phyloP scores from a whole-genome alignment of 148 eudicot species.

The Dysphania ambrosioides region DNA sequence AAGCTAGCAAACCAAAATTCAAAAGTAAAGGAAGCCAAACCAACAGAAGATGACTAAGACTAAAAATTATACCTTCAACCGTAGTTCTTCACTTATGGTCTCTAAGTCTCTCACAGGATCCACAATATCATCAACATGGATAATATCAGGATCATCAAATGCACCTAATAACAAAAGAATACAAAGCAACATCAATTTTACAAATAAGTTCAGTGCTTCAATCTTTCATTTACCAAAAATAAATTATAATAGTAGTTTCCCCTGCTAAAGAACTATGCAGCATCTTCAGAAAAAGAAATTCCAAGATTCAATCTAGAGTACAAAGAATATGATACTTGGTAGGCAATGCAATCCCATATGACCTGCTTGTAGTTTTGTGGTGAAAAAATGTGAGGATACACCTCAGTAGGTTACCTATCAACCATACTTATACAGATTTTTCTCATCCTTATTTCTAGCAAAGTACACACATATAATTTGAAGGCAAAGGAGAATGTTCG shows the following conservation, averaged over 20 bases:
- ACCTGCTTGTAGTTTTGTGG: background rate
- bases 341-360: background rate
- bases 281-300: too few species aligned
- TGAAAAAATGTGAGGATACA: background rate
- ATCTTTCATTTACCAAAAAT: background rate
- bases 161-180: constrained; percentile 63
- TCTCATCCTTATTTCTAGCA: background rate
- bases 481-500: background rate
- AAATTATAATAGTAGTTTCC: too few species aligned
- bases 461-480: too few species aligned
- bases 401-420: background rate
- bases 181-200: background rate
- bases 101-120: constrained; percentile 98
- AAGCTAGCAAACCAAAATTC: background rate
- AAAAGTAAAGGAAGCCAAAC: constrained; percentile 6
- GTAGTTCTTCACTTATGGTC: constrained; percentile 71
- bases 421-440: too few species aligned
- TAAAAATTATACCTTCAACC: constrained; percentile 71
- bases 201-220: background rate
- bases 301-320: background rate
- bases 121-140: constrained; percentile 90
- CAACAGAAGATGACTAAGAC: background rate
- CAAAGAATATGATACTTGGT: background rate
- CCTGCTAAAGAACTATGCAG: too few species aligned
- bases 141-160: constrained; percentile 95